phyloP scores from a whole-genome alignment of 2,329 filamentous ascomycete species.

The Mollisia scopiformis region DNA sequence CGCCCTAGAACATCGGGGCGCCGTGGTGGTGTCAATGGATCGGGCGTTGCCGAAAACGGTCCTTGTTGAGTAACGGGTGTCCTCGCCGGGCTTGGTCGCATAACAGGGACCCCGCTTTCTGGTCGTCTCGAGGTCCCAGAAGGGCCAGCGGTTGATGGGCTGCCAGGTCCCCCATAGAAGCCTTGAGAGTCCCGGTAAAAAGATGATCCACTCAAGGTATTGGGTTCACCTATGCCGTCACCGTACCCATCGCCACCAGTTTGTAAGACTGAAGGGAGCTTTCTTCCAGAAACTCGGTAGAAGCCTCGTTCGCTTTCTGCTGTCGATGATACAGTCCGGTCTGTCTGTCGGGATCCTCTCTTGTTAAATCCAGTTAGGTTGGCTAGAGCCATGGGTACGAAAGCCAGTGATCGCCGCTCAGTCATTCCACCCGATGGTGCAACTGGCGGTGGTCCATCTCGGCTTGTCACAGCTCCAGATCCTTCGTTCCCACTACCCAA shows the following conservation, averaged over 20 bases:
- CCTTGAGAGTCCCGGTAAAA: conserved; percentile 57
- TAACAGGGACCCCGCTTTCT: conserved; percentile 61
- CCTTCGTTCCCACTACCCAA: conserved; percentile 46
- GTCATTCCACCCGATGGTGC: conserved; percentile 43
- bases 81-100: conserved; percentile 67
- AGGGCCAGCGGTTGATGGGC: conserved; percentile 26
- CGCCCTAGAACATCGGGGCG: conserved; percentile 41
- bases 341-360: conserved; percentile 35
- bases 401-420: conserved; percentile 47
- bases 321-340: conserved; percentile 35
- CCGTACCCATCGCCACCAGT: conserved; percentile 66
- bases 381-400: conserved; percentile 53
- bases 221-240: conserved; percentile 41
- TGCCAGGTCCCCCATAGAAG: conserved; percentile 38
- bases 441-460: conserved; percentile 27
- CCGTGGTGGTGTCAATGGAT: conserved; percentile 23
- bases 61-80: conserved; percentile 61
- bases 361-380: conserved; percentile 47
- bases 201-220: conserved; percentile 51
- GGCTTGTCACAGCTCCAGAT: conserved; percentile 33
- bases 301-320: conserved; percentile 59
- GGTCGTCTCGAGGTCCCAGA: conserved; percentile 37
- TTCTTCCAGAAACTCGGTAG: conserved; percentile 66
- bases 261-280: conserved; percentile 64
- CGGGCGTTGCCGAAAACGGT: conserved; percentile 42